Evolutionary conservation across 208 protist genomes (phyloP), one percentile per base, ranked within the genome.

Genomic region (Trypanosoma caninum): DNA sequence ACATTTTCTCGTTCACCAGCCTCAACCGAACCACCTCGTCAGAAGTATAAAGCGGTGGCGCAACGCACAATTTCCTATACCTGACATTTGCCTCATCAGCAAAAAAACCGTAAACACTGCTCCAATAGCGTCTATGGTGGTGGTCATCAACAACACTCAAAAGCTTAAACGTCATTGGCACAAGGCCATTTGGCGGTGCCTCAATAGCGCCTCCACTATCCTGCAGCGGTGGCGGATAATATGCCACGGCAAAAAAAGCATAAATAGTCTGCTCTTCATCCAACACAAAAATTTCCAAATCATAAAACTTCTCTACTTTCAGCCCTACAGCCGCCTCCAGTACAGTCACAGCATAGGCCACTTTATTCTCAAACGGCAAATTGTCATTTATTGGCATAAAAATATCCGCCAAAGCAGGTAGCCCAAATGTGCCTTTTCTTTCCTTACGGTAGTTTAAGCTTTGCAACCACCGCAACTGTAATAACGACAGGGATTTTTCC

Each of bases 401-500:
- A 38, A 51, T 25, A 61, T 59, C 37, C 28, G 8, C 11, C 20
- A 56, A 9, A 3, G 35, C 10, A 48, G 48, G 46, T 23, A 69
- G 45, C 5, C 66, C 72, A 60, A 77, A 74, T 7, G 65, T 65
- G 6, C 38, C 27, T n/a, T 25, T 53, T 30, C 42, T 56, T 37
- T 58, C 2, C 2, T 53, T 23, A 14, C 66, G 65, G 28, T 70
- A 50, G 41, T 73, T 77, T 31, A 77, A 46, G 48, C 72, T 60
- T 23, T 77, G 72, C 35, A 77, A 23, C 72, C 72, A 77, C 8
- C 72, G 72, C 72, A 65, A 77, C 33, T 77, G 56, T 27, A 42
- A 33, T 9, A 69, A 14, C 22, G 72, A 74, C 35, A 59, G 66
- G 0, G 25, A 18, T 25, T 40, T 57, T 14, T 5, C n/a, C n/a